Base-by-base conservation (phyloP, 2,329 filamentous ascomycete genomes). In the Nemania serpens region DNA sequence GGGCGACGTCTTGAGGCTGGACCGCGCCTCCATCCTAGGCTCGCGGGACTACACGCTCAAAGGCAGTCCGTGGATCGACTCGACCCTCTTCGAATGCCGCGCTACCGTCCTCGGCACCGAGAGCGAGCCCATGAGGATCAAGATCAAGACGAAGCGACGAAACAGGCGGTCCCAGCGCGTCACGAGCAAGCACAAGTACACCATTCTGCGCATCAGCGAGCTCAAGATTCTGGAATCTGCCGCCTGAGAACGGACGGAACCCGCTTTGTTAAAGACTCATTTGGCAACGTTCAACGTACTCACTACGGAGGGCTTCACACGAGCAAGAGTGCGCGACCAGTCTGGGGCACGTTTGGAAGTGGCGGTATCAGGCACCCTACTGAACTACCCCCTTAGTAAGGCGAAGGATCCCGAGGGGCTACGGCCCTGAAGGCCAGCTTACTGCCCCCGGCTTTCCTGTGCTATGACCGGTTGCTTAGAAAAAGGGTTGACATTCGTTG, bases 21-120 rank as follows among this genome's bases (percentile, higher is more conserved):
- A 97, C 78, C 89, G 93, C 58, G 95, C 93, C 22, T 89, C 87
- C 42, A 81, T 89, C 55, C 79, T 99, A 46, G 95, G 95, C 29
- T 94, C 89, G 68, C 84, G 95, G 65, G 94, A 98, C 75, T 96
- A 91, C 78, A 97, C 94, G 5, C 81, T 98, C 65, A 91, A 93
- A 75, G 91, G 91, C 5, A 79, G 84, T 4, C 87, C 90, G n/a
- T 94, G 90, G 73, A 78, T 98, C 64, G 93, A 97, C 74, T 89
- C 94, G 76, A 79, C 87, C 55, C 76, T 97, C 59, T 98, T 93
- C 71, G 89, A 91, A 74, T 97, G 93, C 76, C 85, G 93, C 60
- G 91, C 93, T 15, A 86, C 88, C 36, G 93, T 99, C 25, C 83
- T 95, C 64, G 94, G 93, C 5, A 86, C 90, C 6, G 95, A 98